Evolutionary conservation across 148 eudicot species (phyloP).

Genomic region (Limonium bicolor): DNA sequence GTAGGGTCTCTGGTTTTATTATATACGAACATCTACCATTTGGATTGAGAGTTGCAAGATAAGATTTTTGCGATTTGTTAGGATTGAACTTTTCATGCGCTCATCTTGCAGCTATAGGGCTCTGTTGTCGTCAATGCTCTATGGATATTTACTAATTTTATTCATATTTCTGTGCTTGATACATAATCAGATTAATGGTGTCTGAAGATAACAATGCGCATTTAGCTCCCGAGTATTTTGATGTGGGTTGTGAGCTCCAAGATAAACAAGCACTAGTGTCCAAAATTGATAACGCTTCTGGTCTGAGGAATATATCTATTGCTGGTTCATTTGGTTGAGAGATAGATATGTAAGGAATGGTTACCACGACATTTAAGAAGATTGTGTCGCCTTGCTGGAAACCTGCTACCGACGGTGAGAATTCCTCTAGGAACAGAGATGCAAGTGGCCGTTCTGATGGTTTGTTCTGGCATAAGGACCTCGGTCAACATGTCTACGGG

Average conservation of each 20-base stretch:
- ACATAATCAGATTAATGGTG: constrained; percentile 41
- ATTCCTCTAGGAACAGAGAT: constrained; percentile 20
- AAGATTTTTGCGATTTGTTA: no score
- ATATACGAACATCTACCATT: no score
- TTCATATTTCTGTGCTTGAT: no score
- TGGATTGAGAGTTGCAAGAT: no score
- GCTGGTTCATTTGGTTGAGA: constrained; percentile 29
- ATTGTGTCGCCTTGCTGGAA: constrained; percentile 52
- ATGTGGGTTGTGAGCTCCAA: constrained; percentile 10
- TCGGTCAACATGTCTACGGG: constrained; percentile 58
- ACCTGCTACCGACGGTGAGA: constrained; percentile 21
- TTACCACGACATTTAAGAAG: constrained; percentile 27
- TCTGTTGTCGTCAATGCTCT: no score
- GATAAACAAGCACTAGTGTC: constrained; percentile 9
- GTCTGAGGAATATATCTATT: constrained; percentile 12
- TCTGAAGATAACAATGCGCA: constrained; percentile 17
- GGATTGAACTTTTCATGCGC: no score
- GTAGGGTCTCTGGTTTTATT: no score
- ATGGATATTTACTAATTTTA: no score
- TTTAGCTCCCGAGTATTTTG: constrained; percentile 12
- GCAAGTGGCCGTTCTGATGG: constrained; percentile 29
- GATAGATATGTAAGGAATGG: constrained; percentile 56
- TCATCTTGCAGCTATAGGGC: no score
- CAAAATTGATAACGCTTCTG: constrained; percentile 5
- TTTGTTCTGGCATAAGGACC: constrained; percentile 69